Evolutionary conservation across 2,329 filamentous ascomycete species (phyloP), one percentile per base, ranked within the genome.

Genomic region (Pestalotiopsis sp.): DNA sequence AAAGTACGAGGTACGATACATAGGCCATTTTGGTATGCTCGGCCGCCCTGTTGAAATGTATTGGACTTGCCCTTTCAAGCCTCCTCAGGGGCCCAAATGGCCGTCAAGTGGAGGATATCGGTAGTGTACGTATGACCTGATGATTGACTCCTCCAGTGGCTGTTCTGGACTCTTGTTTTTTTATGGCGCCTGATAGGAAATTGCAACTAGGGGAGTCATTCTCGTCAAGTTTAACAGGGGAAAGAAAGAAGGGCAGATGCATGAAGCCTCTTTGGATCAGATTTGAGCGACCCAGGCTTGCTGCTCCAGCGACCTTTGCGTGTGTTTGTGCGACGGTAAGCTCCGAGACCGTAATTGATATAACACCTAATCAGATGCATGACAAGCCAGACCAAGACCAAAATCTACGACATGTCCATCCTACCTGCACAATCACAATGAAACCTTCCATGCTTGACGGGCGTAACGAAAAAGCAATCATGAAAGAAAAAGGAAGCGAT

Each of bases 361-460:
- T n/a, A 52, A 52, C 45, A 52, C 45, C 45, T 52, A 52, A 52
- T 52, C 45, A 52, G 17, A 4, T 20, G 17, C 45, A 52, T 20
- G 17, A 52, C 45, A 52, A n/a, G 14, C 17, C 17, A 20, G 45
- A 17, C 45, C 41, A 49, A 49, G 41, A 52, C 45, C 45, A 52
- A 52, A 52, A 52, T 52, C 45, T 52, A 52, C 45, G 45, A 52
- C 45, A 52, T 20, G 14, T 27, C 57, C 57, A 59, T 27, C 12
- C 57, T 59, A 36, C 57, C 14, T 62, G 59, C 59, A 62, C 59
- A 14, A 36, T 40, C 11, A 20, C 59, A 65, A 49, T 65, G 62
- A 65, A 65, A 65, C 62, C 41, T 65, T 65, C 38, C 38, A 49
- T 65, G 72, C 64, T 45, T 66, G 45, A 58, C 49, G 70, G 71